Evolutionary conservation across 805 yeast genomes (phyloP), one percentile per base, ranked within the genome.

Genomic region (Saccharomyces paradoxus): DNA sequence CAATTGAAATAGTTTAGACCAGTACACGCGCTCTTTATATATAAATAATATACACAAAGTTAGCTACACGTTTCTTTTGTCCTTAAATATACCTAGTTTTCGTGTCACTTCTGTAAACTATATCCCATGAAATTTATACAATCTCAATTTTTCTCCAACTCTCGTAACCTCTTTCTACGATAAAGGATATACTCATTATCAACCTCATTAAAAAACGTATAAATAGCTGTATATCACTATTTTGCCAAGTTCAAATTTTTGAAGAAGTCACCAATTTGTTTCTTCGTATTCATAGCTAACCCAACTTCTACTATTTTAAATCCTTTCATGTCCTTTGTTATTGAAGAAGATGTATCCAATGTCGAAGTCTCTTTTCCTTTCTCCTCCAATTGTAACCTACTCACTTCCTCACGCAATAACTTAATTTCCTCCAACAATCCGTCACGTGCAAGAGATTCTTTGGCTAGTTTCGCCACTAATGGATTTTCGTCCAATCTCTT

Each of bases 221-320:
- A n/a, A 17, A 37, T 17, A 37, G 21, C 28, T 14, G 32, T 4
- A 30, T 49, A 49, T 14, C 17, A 31, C 21, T 24, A 50, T 37
- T 37, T 41, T 27, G 22, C 31, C 22, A 41, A 3, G 17, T 47
- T 41, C 17, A 50, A 47, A 21, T 55, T 58, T 49, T 60, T 60
- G 50, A 69, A 59, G 13, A 65, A 57, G 9, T 52, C 55, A 21
- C 72, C 72, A 4, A 69, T 32, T 46, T 65, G 64, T 46, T 50
- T 60, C 50, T 60, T 67, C 1, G 70, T 63, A 47, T 60, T 63
- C 22, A 65, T 44, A 22, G 41, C 54, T 48, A 67, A 46, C 30
- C 67, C 64, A 13, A 60, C 54, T 49, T 63, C 63, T 5, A 62
- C 62, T n/a, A 67, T 60, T 12, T 59, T 58, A 7, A 58, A 52